Evolutionary conservation across 116 monocot genomes (phyloP).

Genomic region (Dioscorea cayenensis): DNA sequence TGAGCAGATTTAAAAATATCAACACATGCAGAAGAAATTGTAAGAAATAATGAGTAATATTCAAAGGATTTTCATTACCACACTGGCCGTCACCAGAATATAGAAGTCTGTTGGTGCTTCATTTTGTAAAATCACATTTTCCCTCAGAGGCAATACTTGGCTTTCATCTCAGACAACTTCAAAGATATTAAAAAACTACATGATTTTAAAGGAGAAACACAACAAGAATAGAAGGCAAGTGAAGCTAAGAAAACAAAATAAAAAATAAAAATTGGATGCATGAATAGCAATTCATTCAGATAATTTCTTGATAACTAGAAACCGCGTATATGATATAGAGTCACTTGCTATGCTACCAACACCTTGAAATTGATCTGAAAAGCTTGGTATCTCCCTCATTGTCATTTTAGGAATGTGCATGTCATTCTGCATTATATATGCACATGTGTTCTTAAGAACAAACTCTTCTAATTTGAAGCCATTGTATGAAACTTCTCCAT

Average conservation of each 20-base stretch:
- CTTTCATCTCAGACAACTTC: slow-evolving; percentile 94
- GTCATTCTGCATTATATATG: too few relatives aligned
- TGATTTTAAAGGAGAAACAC: not conserved
- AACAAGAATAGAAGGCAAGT: not conserved
- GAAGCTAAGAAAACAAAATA: not conserved
- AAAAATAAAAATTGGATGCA: not conserved
- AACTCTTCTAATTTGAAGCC: too few relatives aligned
- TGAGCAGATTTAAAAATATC: not conserved
- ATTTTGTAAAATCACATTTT: slow-evolving; percentile 92
- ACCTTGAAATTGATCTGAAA: too few relatives aligned
- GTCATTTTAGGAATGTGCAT: too few relatives aligned
- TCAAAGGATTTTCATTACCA: slow-evolving; percentile 22
- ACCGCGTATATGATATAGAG: too few relatives aligned
- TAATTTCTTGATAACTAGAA: too few relatives aligned
- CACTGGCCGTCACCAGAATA: slow-evolving; percentile 62
- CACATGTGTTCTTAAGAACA: too few relatives aligned
- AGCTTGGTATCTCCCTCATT: too few relatives aligned
- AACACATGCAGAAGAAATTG: not conserved
- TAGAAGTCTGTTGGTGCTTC: slow-evolving; percentile 98
- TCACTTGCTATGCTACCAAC: too few relatives aligned
- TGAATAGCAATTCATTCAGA: too few relatives aligned
- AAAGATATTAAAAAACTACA: slow-evolving; percentile 3
- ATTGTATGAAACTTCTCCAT: too few relatives aligned
- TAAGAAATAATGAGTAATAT: not conserved
- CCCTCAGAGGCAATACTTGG: slow-evolving; percentile 91